phyloP scores from a whole-genome alignment of 345 rosid genomes.

The Lumnitzera littorea region DNA sequence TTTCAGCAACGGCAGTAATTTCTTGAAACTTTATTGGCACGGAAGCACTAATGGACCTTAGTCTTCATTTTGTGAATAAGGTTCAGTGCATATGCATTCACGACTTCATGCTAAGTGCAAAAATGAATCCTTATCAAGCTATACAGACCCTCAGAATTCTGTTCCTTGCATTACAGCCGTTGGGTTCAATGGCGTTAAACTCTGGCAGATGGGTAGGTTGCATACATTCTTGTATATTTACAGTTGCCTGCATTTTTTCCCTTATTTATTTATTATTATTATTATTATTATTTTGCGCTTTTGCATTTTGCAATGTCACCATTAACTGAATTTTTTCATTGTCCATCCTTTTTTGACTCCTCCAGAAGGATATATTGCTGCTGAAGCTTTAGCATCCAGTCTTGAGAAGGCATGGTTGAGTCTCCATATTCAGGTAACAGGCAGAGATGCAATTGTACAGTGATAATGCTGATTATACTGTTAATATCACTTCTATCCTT shows the following conservation, averaged over 20 bases:
- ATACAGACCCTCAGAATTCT: conserved; percentile 62
- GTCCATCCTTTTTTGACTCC: conserved; percentile 11
- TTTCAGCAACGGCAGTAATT: neutral
- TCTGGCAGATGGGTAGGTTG: conserved; percentile 66
- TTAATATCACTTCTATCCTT: neutral
- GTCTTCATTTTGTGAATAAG: too few relatives aligned
- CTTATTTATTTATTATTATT: neutral
- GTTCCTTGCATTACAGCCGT: conserved; percentile 74
- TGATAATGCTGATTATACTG: neutral
- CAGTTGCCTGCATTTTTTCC: too few relatives aligned
- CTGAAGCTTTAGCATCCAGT: conserved; percentile 61
- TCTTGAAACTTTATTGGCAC: too few relatives aligned
- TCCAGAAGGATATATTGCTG: conserved; percentile 64
- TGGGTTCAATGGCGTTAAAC: conserved; percentile 75
- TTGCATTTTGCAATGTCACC: neutral
- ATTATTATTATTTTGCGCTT: neutral
- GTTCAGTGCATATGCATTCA: neutral
- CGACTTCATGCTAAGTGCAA: neutral
- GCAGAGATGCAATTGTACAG: neutral
- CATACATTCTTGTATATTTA: neutral
- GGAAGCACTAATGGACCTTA: too few relatives aligned
- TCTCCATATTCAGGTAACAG: conserved; percentile 71
- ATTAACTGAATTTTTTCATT: neutral
- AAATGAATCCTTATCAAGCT: conserved; percentile 44
- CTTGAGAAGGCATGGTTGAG: conserved; percentile 79